Evolutionary conservation across 306 rosid genomes (phyloP).

Genomic region (Sophora flavescens): DNA sequence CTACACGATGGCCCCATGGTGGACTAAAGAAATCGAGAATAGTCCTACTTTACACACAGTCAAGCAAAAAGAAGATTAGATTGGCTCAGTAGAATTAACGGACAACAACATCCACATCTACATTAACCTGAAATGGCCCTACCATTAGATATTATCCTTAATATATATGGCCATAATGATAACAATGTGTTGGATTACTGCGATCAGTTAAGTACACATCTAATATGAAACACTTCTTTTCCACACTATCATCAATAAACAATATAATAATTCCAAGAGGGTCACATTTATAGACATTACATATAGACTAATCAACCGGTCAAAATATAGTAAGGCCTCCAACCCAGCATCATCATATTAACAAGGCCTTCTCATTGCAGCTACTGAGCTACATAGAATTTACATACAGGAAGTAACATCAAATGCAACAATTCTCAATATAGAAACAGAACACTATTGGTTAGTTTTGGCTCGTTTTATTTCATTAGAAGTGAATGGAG

Average conservation of each 20-base stretch:
- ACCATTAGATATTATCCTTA: conserved; percentile 48
- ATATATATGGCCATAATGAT: conserved; percentile 35
- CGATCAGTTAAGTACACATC: conserved; percentile 33
- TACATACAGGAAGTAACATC: conserved; percentile 44
- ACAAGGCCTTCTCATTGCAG: conserved; percentile 42
- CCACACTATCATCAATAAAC: conserved; percentile 40
- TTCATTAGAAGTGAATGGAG: conserved; percentile 78
- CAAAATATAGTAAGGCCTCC: conserved; percentile 37
- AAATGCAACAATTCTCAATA: conserved; percentile 43
- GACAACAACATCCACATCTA: conserved; percentile 51
- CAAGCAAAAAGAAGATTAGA: conserved; percentile 50
- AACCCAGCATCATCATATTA: conserved; percentile 48
- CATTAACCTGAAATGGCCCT: conserved; percentile 47
- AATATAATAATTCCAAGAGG: neutral
- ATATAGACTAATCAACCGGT: conserved; percentile 17
- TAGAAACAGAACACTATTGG: conserved; percentile 46
- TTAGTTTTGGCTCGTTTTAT: conserved; percentile 81
- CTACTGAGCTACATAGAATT: conserved; percentile 51
- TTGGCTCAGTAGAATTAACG: conserved; percentile 35
- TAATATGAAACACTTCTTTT: conserved; percentile 33
- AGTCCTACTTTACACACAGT: conserved; percentile 48
- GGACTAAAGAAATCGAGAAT: conserved; percentile 45
- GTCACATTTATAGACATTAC: conserved; percentile 28
- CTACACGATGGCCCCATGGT: conserved; percentile 44
- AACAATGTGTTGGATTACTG: neutral